Conservation (phyloP, 257 asterid genomes). For the Scutellaria galericulata region DNA sequence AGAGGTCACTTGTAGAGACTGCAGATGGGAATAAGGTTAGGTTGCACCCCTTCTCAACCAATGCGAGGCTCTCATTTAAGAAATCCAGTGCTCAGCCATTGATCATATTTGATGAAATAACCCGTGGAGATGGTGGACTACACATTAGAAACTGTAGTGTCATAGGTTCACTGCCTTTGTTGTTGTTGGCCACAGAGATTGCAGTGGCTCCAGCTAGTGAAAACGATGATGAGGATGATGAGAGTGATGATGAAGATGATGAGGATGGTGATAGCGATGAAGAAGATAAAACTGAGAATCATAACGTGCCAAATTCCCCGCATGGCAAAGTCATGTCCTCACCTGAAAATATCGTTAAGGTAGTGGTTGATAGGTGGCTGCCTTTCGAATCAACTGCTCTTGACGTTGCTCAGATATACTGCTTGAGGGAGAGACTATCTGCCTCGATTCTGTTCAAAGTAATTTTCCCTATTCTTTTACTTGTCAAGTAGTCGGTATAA, state of each 20-base stretch:
- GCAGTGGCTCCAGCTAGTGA: constrained; percentile 66
- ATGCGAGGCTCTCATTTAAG: constrained; percentile 45
- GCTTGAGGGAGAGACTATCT: constrained; percentile 84
- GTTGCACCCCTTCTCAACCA: constrained; percentile 69
- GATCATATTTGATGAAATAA: constrained; percentile 78
- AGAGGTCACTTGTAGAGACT: constrained; percentile 60
- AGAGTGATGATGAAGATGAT: constrained; percentile 48
- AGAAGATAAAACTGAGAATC: constrained; percentile 39
- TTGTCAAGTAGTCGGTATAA: not conserved
- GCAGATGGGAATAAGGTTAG: constrained; percentile 75
- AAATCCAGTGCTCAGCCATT: constrained; percentile 47
- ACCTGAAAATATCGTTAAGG: constrained; percentile 70
- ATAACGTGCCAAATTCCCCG: constrained; percentile 32
- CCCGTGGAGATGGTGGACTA: constrained; percentile 82
- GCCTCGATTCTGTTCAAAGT: constrained; percentile 79
- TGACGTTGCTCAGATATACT: constrained; percentile 91
- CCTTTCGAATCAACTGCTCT: constrained; percentile 75
- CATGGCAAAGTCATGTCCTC: constrained; percentile 66
- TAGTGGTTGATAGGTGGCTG: constrained; percentile 79
- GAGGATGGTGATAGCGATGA: constrained; percentile 51
- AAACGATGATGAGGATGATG: constrained; percentile 52
- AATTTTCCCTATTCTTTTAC: constrained; percentile 11
- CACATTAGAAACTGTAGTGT: constrained; percentile 66
- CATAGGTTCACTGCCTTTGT: constrained; percentile 73
- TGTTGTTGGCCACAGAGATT: constrained; percentile 79